A percentile compares a stretch with the other conserved stretches of the same genome.
Conservation (phyloP, 345 rosid species). For the Durio zibethinus region DNA sequence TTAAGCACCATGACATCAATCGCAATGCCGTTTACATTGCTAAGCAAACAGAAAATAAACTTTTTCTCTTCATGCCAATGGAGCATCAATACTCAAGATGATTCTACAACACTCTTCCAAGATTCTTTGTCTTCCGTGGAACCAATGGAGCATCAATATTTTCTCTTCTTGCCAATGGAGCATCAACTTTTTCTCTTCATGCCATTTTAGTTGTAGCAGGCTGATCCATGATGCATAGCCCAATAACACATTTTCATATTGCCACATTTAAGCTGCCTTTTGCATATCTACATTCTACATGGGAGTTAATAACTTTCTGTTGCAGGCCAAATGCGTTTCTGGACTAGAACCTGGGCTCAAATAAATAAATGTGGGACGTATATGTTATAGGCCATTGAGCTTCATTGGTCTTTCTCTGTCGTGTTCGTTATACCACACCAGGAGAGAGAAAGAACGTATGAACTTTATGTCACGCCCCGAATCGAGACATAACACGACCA, state of each 20-base stretch:
- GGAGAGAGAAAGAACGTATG: too few relatives aligned
- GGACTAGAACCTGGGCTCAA: too few relatives aligned
- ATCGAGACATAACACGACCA: too few relatives aligned
- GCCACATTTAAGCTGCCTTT: slow-evolving; percentile 9
- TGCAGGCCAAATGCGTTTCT: too few relatives aligned
- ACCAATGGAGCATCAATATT: too few relatives aligned
- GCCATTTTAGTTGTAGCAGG: not conserved
- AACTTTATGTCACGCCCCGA: too few relatives aligned
- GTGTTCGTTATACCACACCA: too few relatives aligned
- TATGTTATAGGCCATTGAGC: too few relatives aligned
- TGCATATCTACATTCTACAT: slow-evolving; percentile 1
- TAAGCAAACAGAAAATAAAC: not conserved
- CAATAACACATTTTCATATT: not conserved
- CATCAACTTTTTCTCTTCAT: not conserved
- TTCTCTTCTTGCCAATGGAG: too few relatives aligned
- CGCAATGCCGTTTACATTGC: not conserved
- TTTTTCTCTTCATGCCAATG: not conserved
- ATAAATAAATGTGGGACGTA: too few relatives aligned
- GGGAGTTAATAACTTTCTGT: not conserved
- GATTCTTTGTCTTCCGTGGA: too few relatives aligned
- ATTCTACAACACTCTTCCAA: not conserved
- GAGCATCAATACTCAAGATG: not conserved
- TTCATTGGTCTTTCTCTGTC: too few relatives aligned
- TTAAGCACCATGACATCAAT: not conserved
- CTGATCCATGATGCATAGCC: not conserved